Evolutionary conservation across 129 eudicot species (phyloP), one percentile per base, ranked within the genome.

Genomic region (Smallanthus sonchifolius): DNA sequence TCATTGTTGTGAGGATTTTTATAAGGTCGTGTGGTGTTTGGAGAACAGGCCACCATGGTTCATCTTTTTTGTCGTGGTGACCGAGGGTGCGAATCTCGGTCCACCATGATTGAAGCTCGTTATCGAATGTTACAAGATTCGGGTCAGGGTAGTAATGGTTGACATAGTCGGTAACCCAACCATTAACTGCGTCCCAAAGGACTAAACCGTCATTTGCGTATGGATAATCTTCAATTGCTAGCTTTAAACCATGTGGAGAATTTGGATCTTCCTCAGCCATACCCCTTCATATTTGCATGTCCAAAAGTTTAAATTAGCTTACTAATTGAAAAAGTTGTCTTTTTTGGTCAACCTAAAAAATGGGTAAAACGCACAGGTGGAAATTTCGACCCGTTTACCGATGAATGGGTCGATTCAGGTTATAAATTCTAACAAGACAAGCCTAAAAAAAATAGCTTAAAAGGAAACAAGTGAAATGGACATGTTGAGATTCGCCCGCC

Each of bases 81-180:
- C 98, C 98, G 13, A 55, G 64, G 30, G 87, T 87, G 62, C 85
- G 77, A 2, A 93, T 86, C 54, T 93, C 98, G 0, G 77, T 80
- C 98, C 98, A 93, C 98, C 98, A 93, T 42, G 74, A 84, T 83
- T 89, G 95, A 66, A 93, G 86, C 78, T 93, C 98, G 13, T 62
- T 4, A 38, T 93, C 97, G 0, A 85, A 69, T 47, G 82, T 43
- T 1, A 93, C 32, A 7, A 73, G 78, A 51, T 39, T 73, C 6
- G 74, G 30, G 63, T 86, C 70, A 0, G 92, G 84, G 75, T 93
- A 93, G 83, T 79, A 93, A 66, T 86, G 73, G 67, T 20, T 77
- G 15, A 88, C 96, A 35, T 93, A 90, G 68, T 87, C 84, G 6
- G 84, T 74, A 5, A 93, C 97, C 98, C 98, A 93, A 19, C 83